Evolutionary conservation across 306 rosid genomes (phyloP).

Genomic region (Glycine latifolia): DNA sequence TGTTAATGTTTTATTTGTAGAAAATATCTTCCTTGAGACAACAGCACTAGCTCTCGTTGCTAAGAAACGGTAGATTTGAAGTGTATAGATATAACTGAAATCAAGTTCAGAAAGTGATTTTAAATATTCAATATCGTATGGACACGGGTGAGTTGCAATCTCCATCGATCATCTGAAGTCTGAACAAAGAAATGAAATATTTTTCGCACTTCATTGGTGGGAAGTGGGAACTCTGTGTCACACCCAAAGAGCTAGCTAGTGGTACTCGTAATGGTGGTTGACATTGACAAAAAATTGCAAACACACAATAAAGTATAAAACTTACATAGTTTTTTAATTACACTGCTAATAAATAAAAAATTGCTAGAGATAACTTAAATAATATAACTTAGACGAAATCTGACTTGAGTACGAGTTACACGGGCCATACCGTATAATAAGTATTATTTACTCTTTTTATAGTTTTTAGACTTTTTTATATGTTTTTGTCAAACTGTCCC

Average conservation of each 20-base stretch:
- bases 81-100: not conserved
- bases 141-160: not conserved
- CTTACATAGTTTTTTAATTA: too few relatives aligned
- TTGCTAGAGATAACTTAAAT: too few relatives aligned
- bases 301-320: too few relatives aligned
- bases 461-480: too few relatives aligned
- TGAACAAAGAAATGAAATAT: not conserved
- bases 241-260: not conserved
- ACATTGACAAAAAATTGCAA: not conserved
- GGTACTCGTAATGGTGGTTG: not conserved
- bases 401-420: too few relatives aligned
- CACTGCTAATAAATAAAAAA: too few relatives aligned
- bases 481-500: too few relatives aligned
- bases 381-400: too few relatives aligned
- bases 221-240: constrained; percentile 6
- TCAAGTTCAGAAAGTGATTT: not conserved
- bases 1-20: not conserved
- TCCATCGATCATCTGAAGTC: too few relatives aligned
- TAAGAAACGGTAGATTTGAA: not conserved
- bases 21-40: not conserved
- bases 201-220: not conserved
- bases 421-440: too few relatives aligned
- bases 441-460: too few relatives aligned
- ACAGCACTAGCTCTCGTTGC: too few relatives aligned
- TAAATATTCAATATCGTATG: not conserved